Evolutionary conservation across 805 yeast genomes (phyloP).

Genomic region (Saturnispora halmiae): DNA sequence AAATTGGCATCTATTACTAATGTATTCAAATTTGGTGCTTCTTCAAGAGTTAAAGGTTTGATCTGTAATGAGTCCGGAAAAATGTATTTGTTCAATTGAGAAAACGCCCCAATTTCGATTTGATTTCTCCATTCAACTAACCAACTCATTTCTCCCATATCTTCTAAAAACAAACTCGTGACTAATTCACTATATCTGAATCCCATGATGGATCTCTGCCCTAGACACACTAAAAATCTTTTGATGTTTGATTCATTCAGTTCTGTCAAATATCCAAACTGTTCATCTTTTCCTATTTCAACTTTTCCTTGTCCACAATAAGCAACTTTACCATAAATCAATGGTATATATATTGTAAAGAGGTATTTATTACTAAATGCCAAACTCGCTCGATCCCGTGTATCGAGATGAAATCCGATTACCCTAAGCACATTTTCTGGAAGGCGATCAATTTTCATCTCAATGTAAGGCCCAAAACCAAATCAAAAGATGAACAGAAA

Average conservation of each 20-base stretch:
- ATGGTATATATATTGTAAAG: constrained; percentile 8
- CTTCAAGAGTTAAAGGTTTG: constrained; percentile 20
- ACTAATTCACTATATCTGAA: constrained; percentile 21
- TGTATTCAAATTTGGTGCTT: constrained; percentile 22
- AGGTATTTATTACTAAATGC: constrained; percentile 4
- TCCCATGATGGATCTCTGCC: constrained; percentile 14
- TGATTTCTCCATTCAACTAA: constrained; percentile 23
- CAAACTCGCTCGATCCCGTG: constrained; percentile 8
- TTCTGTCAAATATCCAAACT: constrained; percentile 1
- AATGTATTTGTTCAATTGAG: constrained; percentile 17
- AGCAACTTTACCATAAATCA: constrained; percentile 15
- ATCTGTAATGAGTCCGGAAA: constrained; percentile 19
- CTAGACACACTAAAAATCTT: constrained; percentile 17
- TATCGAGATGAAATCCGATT: constrained; percentile 8
- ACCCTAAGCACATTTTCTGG: constrained; percentile 11
- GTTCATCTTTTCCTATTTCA: constrained; percentile 13
- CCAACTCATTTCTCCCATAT: constrained; percentile 12
- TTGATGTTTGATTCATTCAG: constrained; percentile 9
- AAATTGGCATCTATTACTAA: constrained; percentile 24
- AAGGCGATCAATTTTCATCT: constrained; percentile 16
- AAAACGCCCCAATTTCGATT: constrained; percentile 9
- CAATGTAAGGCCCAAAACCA: too few relatives aligned
- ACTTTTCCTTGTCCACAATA: constrained; percentile 2
- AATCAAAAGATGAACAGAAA: too few relatives aligned
- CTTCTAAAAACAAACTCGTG: constrained; percentile 21